Base-by-base conservation (phyloP, 257 asterid species). In the Petunia secreta region DNA sequence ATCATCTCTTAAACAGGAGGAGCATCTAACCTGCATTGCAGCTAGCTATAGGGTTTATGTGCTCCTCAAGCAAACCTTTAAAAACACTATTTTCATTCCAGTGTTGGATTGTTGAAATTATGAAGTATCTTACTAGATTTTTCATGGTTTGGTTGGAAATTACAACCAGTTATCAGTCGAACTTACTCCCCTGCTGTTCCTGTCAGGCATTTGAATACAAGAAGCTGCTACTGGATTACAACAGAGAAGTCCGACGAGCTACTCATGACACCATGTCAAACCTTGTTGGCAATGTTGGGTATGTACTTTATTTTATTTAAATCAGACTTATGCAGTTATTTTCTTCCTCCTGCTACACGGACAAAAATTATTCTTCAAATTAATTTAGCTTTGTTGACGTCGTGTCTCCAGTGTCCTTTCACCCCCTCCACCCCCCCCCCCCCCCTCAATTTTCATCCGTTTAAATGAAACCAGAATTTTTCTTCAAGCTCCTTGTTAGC, bases 191-290 rank as follows among this genome's bases (percentile, higher is more conserved):
- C 66, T 38, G 55, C 77, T 74, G 75, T 71, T 84, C 58, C 46
- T 89, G 65, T 46, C 73, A 96, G 99, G 91, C 96, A 88, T 96
- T 96, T 86, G 99, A 94, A 80, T 96, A 94, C 90, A 92, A 87
- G 93, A 94, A 96, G 88, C 89, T 96, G 82, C 87, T 96, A 77
- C 85, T 92, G 87, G 99, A 94, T 85, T 96, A 96, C 90, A 96
- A 83, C 87, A 86, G 99, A 85, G 99, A 96, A 69, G 99, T 96
- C 80, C 92, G 99, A 58, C 94, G 97, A 84, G 96, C 97, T 82
- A 92, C 99, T 68, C 97, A 96, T 85, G 99, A 91, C 40, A 91
- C 97, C 83, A 92, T 96, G 99, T 84, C 92, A 84, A 84, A 84
- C 86, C 87, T 96, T 85, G 97, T 91, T 83, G 87, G 84, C 78